Conservation (phyloP, 1,139 yeast genomes). For the Zygosaccharomyces sapae region DNA sequence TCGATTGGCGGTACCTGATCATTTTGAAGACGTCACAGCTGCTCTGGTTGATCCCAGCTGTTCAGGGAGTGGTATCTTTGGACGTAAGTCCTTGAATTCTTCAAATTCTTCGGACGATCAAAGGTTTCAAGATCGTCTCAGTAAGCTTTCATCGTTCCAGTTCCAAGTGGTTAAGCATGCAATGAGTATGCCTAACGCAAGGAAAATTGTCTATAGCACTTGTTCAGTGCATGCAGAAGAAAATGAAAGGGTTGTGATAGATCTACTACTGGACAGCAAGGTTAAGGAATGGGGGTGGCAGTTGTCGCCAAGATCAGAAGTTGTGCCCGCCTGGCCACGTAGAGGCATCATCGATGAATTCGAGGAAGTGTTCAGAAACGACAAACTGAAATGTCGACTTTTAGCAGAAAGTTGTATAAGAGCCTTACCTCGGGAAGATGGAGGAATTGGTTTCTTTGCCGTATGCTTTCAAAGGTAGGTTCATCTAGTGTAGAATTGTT, state of each 20-base stretch:
- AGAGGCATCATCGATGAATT: conserved; percentile 76
- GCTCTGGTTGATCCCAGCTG: conserved; percentile 94
- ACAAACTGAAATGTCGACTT: conserved; percentile 42
- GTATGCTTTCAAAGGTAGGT: conserved; percentile 43
- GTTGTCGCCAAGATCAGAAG: conserved; percentile 57
- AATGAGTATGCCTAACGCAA: conserved; percentile 68
- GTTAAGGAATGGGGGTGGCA: conserved; percentile 69
- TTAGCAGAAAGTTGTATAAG: conserved; percentile 85
- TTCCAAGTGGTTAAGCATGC: conserved; percentile 86
- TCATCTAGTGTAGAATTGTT: conserved; percentile 6
- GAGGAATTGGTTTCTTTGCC: conserved; percentile 97
- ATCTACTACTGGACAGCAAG: conserved; percentile 60
- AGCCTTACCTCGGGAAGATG: conserved; percentile 80
- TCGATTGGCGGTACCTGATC: conserved; percentile 49
- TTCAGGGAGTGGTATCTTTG: conserved; percentile 96
- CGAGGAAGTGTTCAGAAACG: conserved; percentile 43
- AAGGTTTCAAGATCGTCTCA: conserved; percentile 53
- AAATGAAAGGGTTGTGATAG: conserved; percentile 85
- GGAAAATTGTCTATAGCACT: conserved; percentile 85
- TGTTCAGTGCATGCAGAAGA: conserved; percentile 93
- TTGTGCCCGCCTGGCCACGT: conserved; percentile 78
- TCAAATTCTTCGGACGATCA: conserved; percentile 39
- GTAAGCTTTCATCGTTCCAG: conserved; percentile 79
- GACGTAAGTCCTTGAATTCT: conserved; percentile 45
- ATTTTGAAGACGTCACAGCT: conserved; percentile 66